Evolutionary conservation across 768 basidiomycete genomes (phyloP).

Genomic region (Termitomyces sp.): DNA sequence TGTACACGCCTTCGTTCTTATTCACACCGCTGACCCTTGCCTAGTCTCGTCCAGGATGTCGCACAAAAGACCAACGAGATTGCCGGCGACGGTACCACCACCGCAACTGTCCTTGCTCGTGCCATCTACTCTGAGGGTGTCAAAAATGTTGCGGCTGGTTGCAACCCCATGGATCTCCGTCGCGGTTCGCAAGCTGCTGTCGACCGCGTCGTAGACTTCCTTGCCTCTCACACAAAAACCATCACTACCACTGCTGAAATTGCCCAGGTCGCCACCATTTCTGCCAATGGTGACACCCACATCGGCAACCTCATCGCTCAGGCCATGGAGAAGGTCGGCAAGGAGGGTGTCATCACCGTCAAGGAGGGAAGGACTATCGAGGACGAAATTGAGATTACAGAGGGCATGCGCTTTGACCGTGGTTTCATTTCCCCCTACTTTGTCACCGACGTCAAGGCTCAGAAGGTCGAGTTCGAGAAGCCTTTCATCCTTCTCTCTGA

Average conservation of each 20-base stretch:
- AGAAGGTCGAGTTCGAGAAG: constrained; percentile 97
- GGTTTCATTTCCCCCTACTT: constrained; percentile 98
- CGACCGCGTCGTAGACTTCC: constrained; percentile 88
- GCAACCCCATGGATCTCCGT: constrained; percentile 99
- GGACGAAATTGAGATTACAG: constrained; percentile 98
- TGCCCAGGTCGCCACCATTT: constrained; percentile 98
- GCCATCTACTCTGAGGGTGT: constrained; percentile 99
- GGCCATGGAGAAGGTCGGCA: constrained; percentile 99
- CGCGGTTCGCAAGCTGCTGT: constrained; percentile 97
- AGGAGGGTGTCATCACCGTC: constrained; percentile 99
- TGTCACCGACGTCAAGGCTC: constrained; percentile 95
- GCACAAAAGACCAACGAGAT: constrained; percentile 96
- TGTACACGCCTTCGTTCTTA: constrained; percentile 19
- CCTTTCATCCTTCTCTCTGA: constrained; percentile 90
- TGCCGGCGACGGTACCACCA: constrained; percentile 97
- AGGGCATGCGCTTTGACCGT: constrained; percentile 99
- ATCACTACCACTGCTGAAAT: constrained; percentile 98
- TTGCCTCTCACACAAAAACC: constrained; percentile 82
- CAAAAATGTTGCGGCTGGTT: constrained; percentile 98
- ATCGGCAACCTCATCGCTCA: constrained; percentile 94
- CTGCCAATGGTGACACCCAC: constrained; percentile 76
- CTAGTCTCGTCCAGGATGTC: constrained; percentile 89
- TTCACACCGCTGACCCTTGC: background rate
- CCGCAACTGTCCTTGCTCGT: constrained; percentile 93
- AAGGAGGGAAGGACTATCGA: constrained; percentile 98